Evolutionary conservation across 345 rosid genomes (phyloP), one percentile per base, ranked within the genome.

Genomic region (Adansonia digitata): DNA sequence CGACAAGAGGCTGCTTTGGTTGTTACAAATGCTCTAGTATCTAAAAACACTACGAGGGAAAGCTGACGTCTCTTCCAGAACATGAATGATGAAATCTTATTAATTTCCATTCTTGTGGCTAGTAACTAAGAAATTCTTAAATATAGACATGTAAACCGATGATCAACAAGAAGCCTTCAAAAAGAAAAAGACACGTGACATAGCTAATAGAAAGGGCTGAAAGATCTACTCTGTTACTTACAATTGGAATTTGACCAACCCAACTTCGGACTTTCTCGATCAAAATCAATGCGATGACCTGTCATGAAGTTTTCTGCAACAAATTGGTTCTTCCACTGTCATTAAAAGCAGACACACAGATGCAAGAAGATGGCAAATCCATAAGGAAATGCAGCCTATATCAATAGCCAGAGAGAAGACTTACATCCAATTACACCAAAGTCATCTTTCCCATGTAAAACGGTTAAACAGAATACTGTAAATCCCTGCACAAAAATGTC

Each of bases 221-320:
- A 55, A 48, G 12, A 66, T 66, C 20, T 42, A 66, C 5, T 61
- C 20, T 5, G 22, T 55, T 18, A 77, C 87, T 79, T 79, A 81
- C 83, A 84, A 52, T 73, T 81, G 71, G 83, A 79, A 75, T 22
- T 45, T 31, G 87, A 84, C 87, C 85, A 84, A 56, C 83, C 72
- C 78, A 84, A 75, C 64, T 48, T 73, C 75, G 77, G 67, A 64
- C 77, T 77, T 76, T 77, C 87, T 72, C 84, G 40, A 48, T 84
- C 83, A 35, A 84, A 81, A 74, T 79, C 83, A 59, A 84, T 43
- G 53, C 12, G 82, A 75, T 84, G 78, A 24, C 81, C 85, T 22
- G 72, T 75, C 83, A 84, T 77, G 80, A 77, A 84, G 80, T 84
- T 79, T 59, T 84, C 87, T 84, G 87, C 81, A 84, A 76, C 22